Conservation (phyloP, 1,284 basidiomycete genomes). For the Inonotus obliquus region DNA sequence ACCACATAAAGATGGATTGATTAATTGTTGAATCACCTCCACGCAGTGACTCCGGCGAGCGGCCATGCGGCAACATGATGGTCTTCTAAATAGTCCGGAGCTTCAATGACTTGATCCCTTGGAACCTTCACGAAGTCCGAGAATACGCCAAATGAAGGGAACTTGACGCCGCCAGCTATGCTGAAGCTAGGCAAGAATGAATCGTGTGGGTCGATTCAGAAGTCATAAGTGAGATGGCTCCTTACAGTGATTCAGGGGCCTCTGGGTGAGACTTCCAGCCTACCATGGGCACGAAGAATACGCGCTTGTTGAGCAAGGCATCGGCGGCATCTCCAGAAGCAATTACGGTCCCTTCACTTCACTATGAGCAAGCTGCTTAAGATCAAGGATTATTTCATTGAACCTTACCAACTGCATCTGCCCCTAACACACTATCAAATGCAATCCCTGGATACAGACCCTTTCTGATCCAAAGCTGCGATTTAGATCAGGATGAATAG, state of each 20-base stretch:
- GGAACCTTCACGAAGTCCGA: conserved; percentile 73
- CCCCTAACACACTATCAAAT: conserved; percentile 58
- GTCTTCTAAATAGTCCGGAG: conserved; percentile 68
- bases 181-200: conserved; percentile 39
- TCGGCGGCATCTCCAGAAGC: conserved; percentile 51
- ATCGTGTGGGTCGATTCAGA: not conserved
- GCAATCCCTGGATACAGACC: conserved; percentile 66
- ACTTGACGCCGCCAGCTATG: conserved; percentile 52
- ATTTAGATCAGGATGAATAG: not conserved
- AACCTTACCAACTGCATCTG: conserved; percentile 66
- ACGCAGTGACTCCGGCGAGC: conserved; percentile 75
- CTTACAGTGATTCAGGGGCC: conserved; percentile 47
- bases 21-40: conserved; percentile 49
- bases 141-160: conserved; percentile 65
- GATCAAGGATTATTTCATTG: not conserved
- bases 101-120: conserved; percentile 60
- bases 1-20: not conserved
- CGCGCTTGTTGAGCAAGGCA: conserved; percentile 54
- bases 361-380: not conserved
- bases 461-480: conserved; percentile 69
- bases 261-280: conserved; percentile 69
- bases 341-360: conserved; percentile 51
- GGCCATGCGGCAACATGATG: conserved; percentile 75
- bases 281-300: conserved; percentile 71
- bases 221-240: conserved; percentile 16